Evolutionary conservation across 2,329 filamentous ascomycete species (phyloP).

Genomic region (Albophoma yamanashiensis): DNA sequence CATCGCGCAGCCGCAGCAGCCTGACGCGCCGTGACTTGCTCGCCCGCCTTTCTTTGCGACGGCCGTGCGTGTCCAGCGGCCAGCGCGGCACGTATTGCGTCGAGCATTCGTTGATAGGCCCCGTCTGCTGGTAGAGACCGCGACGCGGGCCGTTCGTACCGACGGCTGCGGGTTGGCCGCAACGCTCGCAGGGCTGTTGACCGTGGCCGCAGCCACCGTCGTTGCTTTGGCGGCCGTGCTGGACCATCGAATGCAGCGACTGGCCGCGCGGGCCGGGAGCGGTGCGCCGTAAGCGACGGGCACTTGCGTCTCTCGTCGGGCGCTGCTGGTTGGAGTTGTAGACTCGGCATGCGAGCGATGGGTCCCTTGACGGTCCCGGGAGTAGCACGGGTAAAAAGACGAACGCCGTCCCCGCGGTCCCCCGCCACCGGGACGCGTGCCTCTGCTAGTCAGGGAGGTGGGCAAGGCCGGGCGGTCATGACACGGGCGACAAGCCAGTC

Average conservation of each 20-base stretch:
- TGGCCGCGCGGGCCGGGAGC: neutral
- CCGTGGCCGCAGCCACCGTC: neutral
- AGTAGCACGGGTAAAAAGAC: neutral
- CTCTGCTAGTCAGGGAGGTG: neutral
- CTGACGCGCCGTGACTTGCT: neutral
- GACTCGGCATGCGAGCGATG: neutral
- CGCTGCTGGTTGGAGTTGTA: neutral
- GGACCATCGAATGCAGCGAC: neutral
- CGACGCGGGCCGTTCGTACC: neutral
- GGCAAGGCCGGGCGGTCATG: neutral
- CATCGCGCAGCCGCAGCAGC: neutral
- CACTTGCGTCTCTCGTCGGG: neutral
- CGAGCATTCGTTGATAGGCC: neutral
- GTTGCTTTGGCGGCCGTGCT: neutral
- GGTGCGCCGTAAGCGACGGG: neutral
- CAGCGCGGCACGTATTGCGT: neutral
- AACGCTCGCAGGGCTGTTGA: neutral
- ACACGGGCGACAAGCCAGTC: neutral
- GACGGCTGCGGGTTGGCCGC: neutral
- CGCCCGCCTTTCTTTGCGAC: neutral
- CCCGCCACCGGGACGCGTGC: neutral
- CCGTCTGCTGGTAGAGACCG: neutral
- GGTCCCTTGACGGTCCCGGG: neutral
- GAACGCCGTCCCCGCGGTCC: neutral
- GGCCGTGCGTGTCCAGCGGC: neutral